These are phyloP conservation scores for Geotrichum siamense DNA, from an alignment of 1,139 yeast genomes.

Conservation along the genomic window DNA sequence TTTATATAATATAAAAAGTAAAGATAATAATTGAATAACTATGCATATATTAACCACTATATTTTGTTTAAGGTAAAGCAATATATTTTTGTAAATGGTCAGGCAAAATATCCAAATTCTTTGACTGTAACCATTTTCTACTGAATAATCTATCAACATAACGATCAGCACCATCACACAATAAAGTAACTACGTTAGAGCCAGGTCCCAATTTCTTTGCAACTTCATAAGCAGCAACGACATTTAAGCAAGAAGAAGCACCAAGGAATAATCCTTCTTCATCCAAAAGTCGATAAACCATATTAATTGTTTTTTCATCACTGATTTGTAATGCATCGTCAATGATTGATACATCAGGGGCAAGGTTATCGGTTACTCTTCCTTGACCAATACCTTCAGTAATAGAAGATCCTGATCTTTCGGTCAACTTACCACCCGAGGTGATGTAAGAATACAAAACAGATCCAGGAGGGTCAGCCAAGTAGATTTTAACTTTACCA, in stretches of 20 bases:
- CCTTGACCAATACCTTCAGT: constrained; percentile 98
- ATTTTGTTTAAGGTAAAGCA: constrained; percentile 30
- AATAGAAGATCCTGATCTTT: constrained; percentile 72
- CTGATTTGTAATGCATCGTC: constrained; percentile 68
- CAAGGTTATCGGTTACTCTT: constrained; percentile 74
- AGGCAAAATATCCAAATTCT: constrained; percentile 63
- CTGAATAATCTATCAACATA: constrained; percentile 77
- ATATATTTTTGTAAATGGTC: constrained; percentile 63
- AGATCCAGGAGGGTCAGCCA: constrained; percentile 94
- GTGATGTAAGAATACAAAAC: constrained; percentile 72
- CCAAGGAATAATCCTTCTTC: constrained; percentile 91
- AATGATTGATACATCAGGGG: constrained; percentile 64
- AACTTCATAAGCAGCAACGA: constrained; percentile 69
- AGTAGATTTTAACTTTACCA: constrained; percentile 51
- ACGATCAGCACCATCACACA: constrained; percentile 86
- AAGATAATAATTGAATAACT: too few species aligned
- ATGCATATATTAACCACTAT: too few species aligned
- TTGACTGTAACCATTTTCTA: constrained; percentile 64
- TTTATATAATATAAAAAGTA: too few species aligned
- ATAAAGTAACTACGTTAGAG: constrained; percentile 72
- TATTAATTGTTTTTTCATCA: constrained; percentile 65
- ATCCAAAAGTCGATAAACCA: constrained; percentile 75
- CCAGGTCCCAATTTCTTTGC: constrained; percentile 74
- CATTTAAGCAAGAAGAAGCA: constrained; percentile 78
- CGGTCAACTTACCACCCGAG: constrained; percentile 53